Evolutionary conservation across 129 eudicot species (phyloP).

Genomic region (Logfia minima): DNA sequence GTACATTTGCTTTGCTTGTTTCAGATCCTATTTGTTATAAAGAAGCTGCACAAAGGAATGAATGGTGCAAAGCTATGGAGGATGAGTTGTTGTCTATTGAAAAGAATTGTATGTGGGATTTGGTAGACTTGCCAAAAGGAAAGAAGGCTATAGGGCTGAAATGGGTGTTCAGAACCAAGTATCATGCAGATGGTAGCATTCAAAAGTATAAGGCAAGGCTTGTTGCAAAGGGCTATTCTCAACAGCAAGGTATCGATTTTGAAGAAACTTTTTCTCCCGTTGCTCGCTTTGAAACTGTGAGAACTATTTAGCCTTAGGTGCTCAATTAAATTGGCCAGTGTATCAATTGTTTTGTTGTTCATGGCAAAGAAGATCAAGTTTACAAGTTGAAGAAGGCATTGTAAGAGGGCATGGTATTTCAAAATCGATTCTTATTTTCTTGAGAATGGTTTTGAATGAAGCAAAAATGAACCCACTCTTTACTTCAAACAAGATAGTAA

Average conservation of each 20-base stretch:
- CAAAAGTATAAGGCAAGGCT: background rate
- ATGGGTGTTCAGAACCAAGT: conserved; percentile 2
- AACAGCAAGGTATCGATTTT: conserved; percentile 9
- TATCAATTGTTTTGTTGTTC: background rate
- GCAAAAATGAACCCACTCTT: conserved; percentile 27
- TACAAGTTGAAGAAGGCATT: conserved; percentile 13
- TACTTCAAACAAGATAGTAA: conserved; percentile 13
- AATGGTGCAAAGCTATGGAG: background rate
- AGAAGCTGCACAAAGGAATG: background rate
- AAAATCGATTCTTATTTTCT: conserved; percentile 21
- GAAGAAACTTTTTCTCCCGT: conserved; percentile 16
- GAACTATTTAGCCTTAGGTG: conserved; percentile 10
- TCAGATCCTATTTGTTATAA: background rate
- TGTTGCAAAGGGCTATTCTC: background rate
- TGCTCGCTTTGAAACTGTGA: conserved; percentile 19
- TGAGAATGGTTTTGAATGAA: conserved; percentile 14
- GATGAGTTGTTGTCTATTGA: background rate
- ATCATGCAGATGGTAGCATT: background rate
- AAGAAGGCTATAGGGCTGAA: background rate
- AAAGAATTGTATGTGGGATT: background rate
- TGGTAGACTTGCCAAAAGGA: background rate
- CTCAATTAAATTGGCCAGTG: background rate
- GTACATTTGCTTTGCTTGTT: background rate
- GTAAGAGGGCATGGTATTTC: conserved; percentile 13
- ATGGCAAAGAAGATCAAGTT: conserved; percentile 6